These are phyloP conservation scores for Lipomyces yamanashiensis DNA, from an alignment of 805 yeast genomes.

Conservation along the genomic window DNA sequence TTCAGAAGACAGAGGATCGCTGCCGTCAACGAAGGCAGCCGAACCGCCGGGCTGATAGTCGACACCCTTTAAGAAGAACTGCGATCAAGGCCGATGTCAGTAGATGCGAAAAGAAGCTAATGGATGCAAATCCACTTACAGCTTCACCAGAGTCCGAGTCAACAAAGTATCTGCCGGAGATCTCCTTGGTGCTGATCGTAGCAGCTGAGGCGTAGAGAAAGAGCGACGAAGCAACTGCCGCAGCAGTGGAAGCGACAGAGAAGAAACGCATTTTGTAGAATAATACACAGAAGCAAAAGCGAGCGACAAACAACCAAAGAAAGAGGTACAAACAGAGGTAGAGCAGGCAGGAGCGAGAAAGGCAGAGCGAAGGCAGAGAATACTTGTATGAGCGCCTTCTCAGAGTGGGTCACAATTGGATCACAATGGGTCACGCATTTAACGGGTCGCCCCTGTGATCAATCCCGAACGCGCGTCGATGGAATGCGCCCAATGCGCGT, in stretches of 20 bases:
- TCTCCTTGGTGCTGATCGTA: constrained; percentile 64
- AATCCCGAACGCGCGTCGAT: constrained; percentile 7
- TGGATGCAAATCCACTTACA: constrained; percentile 47
- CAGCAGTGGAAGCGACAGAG: constrained; percentile 16
- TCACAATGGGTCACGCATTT: neutral
- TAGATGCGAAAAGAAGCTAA: neutral
- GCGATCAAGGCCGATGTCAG: neutral
- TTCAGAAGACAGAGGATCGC: constrained; percentile 80
- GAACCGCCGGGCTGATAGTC: constrained; percentile 98
- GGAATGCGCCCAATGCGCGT: constrained; percentile 5
- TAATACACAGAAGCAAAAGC: neutral
- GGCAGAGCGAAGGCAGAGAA: neutral
- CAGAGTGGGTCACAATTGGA: neutral
- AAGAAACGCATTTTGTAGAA: constrained; percentile 16
- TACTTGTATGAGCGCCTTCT: neutral
- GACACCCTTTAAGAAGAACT: constrained; percentile 83
- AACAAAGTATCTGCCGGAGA: constrained; percentile 72
- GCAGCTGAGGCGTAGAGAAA: constrained; percentile 16
- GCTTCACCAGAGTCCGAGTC: constrained; percentile 77
- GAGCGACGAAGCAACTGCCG: constrained; percentile 10
- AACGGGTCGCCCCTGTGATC: constrained; percentile 1
- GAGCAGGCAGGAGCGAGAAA: neutral
- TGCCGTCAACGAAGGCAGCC: constrained; percentile 52
- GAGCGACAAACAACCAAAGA: neutral
- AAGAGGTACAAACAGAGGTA: neutral